A percentile compares a stretch with the other conserved stretches of the same genome.
Evolutionary conservation across 2,329 filamentous ascomycete genomes (phyloP).

Genomic region (Didymella pomorum): DNA sequence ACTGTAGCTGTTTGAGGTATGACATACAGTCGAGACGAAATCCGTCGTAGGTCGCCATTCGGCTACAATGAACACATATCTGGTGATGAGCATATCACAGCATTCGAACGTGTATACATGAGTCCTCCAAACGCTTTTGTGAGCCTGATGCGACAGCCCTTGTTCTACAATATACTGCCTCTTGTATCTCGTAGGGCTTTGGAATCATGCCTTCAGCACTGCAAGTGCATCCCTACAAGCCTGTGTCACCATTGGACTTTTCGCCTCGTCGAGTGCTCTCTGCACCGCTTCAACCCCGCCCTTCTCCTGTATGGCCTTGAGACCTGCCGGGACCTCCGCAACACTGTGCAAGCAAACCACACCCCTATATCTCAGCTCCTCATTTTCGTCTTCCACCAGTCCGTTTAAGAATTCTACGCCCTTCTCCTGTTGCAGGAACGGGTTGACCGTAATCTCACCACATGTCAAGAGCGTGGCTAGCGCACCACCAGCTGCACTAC

Average conservation of each 20-base stretch:
- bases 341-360: slow-evolving; percentile 79
- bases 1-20: background rate
- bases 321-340: slow-evolving; percentile 62
- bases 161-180: background rate
- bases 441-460: slow-evolving; percentile 76
- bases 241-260: slow-evolving; percentile 73
- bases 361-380: slow-evolving; percentile 73
- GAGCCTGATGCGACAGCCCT: too few relatives aligned
- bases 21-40: background rate
- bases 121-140: background rate
- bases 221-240: slow-evolving; percentile 77
- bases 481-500: slow-evolving; percentile 86
- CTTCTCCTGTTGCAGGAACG: slow-evolving; percentile 71
- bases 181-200: too few relatives aligned
- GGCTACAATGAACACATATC: too few relatives aligned
- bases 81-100: too few relatives aligned
- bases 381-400: slow-evolving; percentile 75
- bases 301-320: slow-evolving; percentile 58
- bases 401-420: slow-evolving; percentile 81
- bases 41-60: background rate
- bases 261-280: slow-evolving; percentile 72
- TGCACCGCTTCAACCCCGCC: slow-evolving; percentile 74
- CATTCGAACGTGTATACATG: too few relatives aligned
- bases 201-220: slow-evolving; percentile 58
- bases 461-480: slow-evolving; percentile 79